Base-by-base conservation (phyloP, 148 eudicot species). In the Simmondsia chinensis region DNA sequence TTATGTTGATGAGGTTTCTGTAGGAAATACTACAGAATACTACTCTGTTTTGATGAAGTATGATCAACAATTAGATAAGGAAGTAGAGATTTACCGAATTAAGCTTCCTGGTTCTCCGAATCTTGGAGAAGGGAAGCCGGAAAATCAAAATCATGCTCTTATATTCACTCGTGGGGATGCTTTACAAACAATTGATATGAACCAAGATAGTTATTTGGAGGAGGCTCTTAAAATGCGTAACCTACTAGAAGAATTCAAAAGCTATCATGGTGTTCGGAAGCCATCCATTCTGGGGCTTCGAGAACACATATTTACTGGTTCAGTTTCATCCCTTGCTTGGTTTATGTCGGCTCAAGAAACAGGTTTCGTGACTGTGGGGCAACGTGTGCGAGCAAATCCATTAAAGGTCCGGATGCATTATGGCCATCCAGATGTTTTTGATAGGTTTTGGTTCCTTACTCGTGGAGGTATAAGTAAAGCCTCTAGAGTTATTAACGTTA, bases 41-140 rank as follows among this genome's bases (percentile, higher is more conserved):
- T 87, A 74, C 68, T 87, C 96, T 62, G 96, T 87, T 43, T 81
- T 87, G 20, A 94, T 87, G 40, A 87, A 87, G 73, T 87, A 79
- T 61, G 96, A 87, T 60, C 89, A 74, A 48, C 73, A 72, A 55
- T 47, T 83, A 53, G 54, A 72, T 37, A 81, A 39, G 57, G 96
- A 87, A 68, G 94, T 87, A 42, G 96, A 87, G 79, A 73, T 87
- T 15, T 87, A 76, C 59, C 71, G 96, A 48, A 76, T 87, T 20
- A 80, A 63, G 65, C 66, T 87, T 58, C 96, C 96, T 46, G 96
- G 96, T 48, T 89, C 94, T 6, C 54, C 83, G 36, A 87, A 87
- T 66, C 74, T 87, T 26, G 96, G 96, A 54, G 96, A 87, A 73
- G 94, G 94, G 42, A 87, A 87, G 52, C 96, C 96, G 6, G 96